Conservation (phyloP, 805 yeast genomes). For the Candida caryicola region DNA sequence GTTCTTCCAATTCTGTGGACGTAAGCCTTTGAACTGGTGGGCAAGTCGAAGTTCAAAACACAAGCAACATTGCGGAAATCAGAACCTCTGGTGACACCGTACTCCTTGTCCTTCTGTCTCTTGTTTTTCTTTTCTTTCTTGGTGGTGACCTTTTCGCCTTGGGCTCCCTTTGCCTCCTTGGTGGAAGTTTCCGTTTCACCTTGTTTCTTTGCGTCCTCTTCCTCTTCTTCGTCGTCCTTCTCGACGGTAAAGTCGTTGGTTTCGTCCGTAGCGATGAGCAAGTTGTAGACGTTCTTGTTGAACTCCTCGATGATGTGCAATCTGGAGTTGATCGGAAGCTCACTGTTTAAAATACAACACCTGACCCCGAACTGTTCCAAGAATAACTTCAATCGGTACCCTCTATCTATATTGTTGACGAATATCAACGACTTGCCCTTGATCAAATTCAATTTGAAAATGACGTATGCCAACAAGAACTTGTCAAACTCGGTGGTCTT, state of each 20-base stretch:
- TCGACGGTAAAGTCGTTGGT: constrained; percentile 55
- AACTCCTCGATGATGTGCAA: constrained; percentile 94
- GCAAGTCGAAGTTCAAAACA: constrained; percentile 92
- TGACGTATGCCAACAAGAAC: constrained; percentile 84
- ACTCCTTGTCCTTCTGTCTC: constrained; percentile 62
- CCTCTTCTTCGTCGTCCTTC: constrained; percentile 48
- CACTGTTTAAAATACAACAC: constrained; percentile 85
- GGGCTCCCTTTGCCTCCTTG: constrained; percentile 21
- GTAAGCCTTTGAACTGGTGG: constrained; percentile 83
- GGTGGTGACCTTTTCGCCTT: constrained; percentile 13
- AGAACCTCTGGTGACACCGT: constrained; percentile 94
- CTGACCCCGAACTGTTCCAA: constrained; percentile 92
- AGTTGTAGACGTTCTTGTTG: constrained; percentile 81
- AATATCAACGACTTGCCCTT: constrained; percentile 89
- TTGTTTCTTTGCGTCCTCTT: constrained; percentile 15
- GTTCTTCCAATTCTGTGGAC: constrained; percentile 96
- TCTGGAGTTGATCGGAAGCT: constrained; percentile 88
- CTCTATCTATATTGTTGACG: constrained; percentile 93
- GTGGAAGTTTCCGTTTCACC: constrained; percentile 10
- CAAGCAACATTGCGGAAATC: constrained; percentile 96
- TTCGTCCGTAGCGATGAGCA: constrained; percentile 95
- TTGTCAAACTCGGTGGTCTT: constrained; percentile 88
- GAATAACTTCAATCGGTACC: constrained; percentile 85
- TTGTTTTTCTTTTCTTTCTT: constrained; percentile 19
- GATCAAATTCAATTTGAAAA: constrained; percentile 81